A percentile compares a stretch with the other conserved stretches of the same genome.
Conservation (phyloP, 2,329 filamentous ascomycete genomes). For the Scytalidium lignicola region DNA sequence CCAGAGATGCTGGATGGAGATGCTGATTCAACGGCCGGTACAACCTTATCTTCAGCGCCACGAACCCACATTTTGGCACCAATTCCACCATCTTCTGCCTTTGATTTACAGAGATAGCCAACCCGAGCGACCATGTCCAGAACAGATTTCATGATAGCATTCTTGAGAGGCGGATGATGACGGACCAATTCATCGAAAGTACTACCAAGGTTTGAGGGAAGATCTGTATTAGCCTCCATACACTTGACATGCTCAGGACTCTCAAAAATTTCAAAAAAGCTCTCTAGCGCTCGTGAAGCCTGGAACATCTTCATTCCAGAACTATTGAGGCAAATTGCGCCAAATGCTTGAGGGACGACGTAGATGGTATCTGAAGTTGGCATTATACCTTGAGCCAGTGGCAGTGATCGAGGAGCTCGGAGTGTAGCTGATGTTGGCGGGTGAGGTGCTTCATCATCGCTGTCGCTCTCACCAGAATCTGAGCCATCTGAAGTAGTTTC, state of each 20-base stretch:
- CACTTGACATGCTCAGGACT: slow-evolving; percentile 83
- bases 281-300: slow-evolving; percentile 73
- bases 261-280: slow-evolving; percentile 95
- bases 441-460: slow-evolving; percentile 41
- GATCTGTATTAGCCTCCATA: slow-evolving; percentile 68
- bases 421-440: slow-evolving; percentile 49
- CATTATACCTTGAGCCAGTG: slow-evolving; percentile 67
- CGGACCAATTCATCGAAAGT: slow-evolving; percentile 92
- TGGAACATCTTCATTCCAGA: slow-evolving; percentile 83
- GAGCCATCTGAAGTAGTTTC: not conserved
- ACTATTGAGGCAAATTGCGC: slow-evolving; percentile 89
- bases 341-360: slow-evolving; percentile 81
- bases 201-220: slow-evolving; percentile 70
- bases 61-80: slow-evolving; percentile 74
- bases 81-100: slow-evolving; percentile 63
- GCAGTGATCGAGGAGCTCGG: slow-evolving; percentile 35
- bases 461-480: slow-evolving; percentile 27
- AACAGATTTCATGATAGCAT: slow-evolving; percentile 76
- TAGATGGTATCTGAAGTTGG: slow-evolving; percentile 85
- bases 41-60: slow-evolving; percentile 50
- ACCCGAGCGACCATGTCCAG: slow-evolving; percentile 85
- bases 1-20: slow-evolving; percentile 21
- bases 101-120: slow-evolving; percentile 64
- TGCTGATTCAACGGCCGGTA: slow-evolving; percentile 44
- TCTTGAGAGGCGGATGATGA: slow-evolving; percentile 82